These are phyloP conservation scores for Hawksworthiomyces lignivorus DNA, from an alignment of 2,329 filamentous ascomycete genomes.

Conservation along the genomic window DNA sequence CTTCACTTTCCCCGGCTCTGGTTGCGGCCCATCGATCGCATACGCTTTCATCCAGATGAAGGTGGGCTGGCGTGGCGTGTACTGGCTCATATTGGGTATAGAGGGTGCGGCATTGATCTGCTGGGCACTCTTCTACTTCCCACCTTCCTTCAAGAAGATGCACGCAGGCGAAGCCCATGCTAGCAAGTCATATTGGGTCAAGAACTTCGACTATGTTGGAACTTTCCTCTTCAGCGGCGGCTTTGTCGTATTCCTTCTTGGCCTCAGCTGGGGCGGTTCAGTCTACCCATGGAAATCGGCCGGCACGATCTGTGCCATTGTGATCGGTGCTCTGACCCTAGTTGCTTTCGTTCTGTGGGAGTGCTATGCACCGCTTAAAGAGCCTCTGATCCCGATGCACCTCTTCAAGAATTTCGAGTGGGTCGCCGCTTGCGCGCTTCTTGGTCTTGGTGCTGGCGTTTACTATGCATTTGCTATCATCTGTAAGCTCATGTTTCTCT, in stretches of 20 bases:
- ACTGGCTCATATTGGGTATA: slow-evolving; percentile 14
- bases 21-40: slow-evolving; percentile 13
- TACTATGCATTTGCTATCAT: slow-evolving; percentile 28
- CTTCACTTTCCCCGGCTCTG: slow-evolving; percentile 12
- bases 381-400: slow-evolving; percentile 28
- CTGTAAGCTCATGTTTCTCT: no score
- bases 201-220: slow-evolving; percentile 38
- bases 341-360: slow-evolving; percentile 17
- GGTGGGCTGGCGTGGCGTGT: slow-evolving; percentile 15
- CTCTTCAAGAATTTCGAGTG: slow-evolving; percentile 26
- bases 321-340: slow-evolving; percentile 14
- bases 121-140: slow-evolving; percentile 16
- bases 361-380: slow-evolving; percentile 24
- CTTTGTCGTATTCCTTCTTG: slow-evolving; percentile 38
- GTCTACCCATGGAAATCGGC: slow-evolving; percentile 31
- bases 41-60: slow-evolving; percentile 12
- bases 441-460: slow-evolving; percentile 24
- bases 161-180: slow-evolving; percentile 5
- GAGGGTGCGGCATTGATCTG: slow-evolving; percentile 12
- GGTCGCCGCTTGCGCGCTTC: slow-evolving; percentile 19
- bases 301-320: slow-evolving; percentile 14
- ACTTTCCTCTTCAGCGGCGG: slow-evolving; percentile 39
- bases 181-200: slow-evolving; percentile 11
- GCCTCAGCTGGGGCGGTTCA: slow-evolving; percentile 38
- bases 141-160: slow-evolving; percentile 14